Base-by-base conservation (phyloP, 139 green algal genomes). In the Pleodorina starrii region DNA sequence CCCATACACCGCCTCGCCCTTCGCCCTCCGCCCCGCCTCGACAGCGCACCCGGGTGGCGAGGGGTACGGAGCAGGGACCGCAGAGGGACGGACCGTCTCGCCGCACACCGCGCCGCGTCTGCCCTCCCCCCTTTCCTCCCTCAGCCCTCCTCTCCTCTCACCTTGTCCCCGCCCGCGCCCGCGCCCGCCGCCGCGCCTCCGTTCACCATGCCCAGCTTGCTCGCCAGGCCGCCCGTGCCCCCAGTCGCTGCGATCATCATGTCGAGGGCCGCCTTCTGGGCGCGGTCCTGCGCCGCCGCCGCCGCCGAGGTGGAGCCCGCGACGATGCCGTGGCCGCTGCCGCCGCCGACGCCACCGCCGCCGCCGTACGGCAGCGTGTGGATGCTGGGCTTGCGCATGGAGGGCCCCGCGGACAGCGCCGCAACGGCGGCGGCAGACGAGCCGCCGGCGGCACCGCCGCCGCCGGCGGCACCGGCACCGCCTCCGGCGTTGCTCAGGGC, bases 171-270 rank as follows among this genome's bases (percentile, higher is more conserved):
- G 38, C 10, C 29, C 1, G n/a, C 25, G 5, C 2, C 54, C 40
- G 57, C 14, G 27, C 1, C 21, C 51, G 19, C 48, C n/a, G 48
- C 35, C 5, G 29, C 79, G 54, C 25, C 59, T 6, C 4, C 57
- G 27, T 40, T 25, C 57, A 29, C 29, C 60, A 74, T 46, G 10
- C 63, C 81, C 81, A 63, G 40, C 60, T 87, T 87, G 29, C 25
- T 69, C 43, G 29, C 42, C 43, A 77, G 27, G 1, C 60, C 44
- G 4, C 63, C 43, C 5, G 42, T 63, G 60, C 81, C 60, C 29
- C 81, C 81, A 27, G 60, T 77, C 36, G 81, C 81, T 11, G 81
- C 81, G 0, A 87, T 77, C 81, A 87, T 77, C 38, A 87, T 40
- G 29, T 87, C 81, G 14, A 87, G 81, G 0, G 81, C 81, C 42